Conservation (phyloP, 768 basidiomycete genomes). For the Russula sp. region DNA sequence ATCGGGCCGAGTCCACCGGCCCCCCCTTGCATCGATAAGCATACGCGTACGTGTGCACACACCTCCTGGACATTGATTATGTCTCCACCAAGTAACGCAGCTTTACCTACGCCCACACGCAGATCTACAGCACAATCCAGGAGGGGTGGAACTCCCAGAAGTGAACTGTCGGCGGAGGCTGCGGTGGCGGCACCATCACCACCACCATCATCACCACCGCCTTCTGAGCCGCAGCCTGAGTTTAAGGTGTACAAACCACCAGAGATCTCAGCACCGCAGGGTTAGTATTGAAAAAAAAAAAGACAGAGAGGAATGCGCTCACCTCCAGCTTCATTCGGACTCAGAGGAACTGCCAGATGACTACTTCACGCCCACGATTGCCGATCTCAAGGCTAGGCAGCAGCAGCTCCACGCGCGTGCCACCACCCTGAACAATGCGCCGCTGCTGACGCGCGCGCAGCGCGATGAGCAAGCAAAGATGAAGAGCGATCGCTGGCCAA, state of each 20-base stretch:
- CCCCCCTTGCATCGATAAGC: neutral
- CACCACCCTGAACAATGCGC: constrained; percentile 58
- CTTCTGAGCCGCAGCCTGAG: neutral
- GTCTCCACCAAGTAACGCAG: constrained; percentile 2
- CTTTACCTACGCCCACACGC: neutral
- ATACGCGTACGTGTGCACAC: neutral
- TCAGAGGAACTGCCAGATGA: constrained; percentile 51
- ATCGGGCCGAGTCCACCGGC: neutral
- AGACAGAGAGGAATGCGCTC: too few relatives aligned
- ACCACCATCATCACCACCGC: too few relatives aligned
- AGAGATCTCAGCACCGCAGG: neutral
- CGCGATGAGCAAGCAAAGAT: constrained; percentile 56
- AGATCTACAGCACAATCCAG: neutral
- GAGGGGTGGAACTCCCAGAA: neutral
- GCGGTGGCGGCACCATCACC: neutral
- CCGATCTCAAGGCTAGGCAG: constrained; percentile 67
- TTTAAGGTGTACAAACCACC: constrained; percentile 20
- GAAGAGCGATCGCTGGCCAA: constrained; percentile 65
- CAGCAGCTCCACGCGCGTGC: constrained; percentile 52
- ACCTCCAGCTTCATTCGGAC: too few relatives aligned
- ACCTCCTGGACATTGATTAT: neutral
- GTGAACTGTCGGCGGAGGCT: neutral
- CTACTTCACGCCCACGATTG: constrained; percentile 63
- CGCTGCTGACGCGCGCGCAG: constrained; percentile 55
- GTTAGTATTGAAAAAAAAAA: constrained; percentile 1